Base-by-base conservation (phyloP, 495 filamentous ascomycete species). In the Friedmanniomyces simplex region DNA sequence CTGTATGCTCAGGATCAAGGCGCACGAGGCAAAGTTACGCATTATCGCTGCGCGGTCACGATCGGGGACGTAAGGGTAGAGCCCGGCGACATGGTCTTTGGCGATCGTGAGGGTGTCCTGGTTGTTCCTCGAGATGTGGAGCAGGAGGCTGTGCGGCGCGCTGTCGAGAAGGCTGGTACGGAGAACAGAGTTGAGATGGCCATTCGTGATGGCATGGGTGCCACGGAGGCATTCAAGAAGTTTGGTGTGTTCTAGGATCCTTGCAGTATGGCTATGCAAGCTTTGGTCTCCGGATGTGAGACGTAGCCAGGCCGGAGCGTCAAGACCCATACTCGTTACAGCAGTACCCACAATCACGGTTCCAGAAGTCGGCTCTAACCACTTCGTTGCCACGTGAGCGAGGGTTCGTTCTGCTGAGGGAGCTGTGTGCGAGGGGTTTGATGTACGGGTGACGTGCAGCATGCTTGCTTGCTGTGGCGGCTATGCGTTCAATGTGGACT, bases 1-100 rank as follows among this genome's bases (percentile, higher is more conserved):
- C 51, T 54, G 32, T 54, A 54, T 54, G 51, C 51, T 4, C 51
- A 54, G 24, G 51, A 54, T 43, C 51, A 54, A 42, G 51, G 51
- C 20, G 51, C 37, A 20, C 16, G 51, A 14, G 51, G 51, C 22
- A 54, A 43, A 28, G 32, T 41, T 4, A 54, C 34, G 20, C 22
- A 21, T 21, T 54, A 28, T 12, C 30, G 51, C 16, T 54, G 51
- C 32, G 20, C 20, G 32, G 22, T 54, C 16, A 37, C 26, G 32
- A 54, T 54, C 22, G 51, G 34, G 21, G 37, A 37, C 5, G 51
- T 54, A 16, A 24, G 20, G 37, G 37, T 54, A 18, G 18, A 28
- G 32, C 37, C 51, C 18, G 51, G 51, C 8, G 51, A 54, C 25
- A 16, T 54, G 51, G 12, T 54, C 18, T 54, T 54, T 54, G 51